Evolutionary conservation across 179 eudicot genomes (phyloP).

Genomic region (Nepenthes alata): DNA sequence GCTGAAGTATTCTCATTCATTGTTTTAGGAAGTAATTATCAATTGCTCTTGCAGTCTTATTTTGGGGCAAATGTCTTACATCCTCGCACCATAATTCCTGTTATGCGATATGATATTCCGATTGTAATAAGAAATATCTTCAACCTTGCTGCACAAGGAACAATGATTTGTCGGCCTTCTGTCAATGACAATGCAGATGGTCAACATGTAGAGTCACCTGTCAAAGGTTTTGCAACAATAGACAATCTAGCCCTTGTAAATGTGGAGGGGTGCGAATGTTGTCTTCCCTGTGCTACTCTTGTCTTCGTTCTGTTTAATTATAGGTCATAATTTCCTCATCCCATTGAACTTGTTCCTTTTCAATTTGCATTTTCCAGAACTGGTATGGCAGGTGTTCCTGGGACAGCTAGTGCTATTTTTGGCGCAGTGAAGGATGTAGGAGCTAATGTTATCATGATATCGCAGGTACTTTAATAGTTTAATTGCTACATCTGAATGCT

Average conservation of each 20-base stretch:
- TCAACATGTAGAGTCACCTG: slow-evolving; percentile 45
- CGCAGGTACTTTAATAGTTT: slow-evolving; percentile 50
- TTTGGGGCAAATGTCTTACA: slow-evolving; percentile 98
- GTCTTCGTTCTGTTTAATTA: background rate
- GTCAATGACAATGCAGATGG: slow-evolving; percentile 32
- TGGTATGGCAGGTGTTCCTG: slow-evolving; percentile 99
- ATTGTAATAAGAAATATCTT: slow-evolving; percentile 94
- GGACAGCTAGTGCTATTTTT: slow-evolving; percentile 89
- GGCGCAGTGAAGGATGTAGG: slow-evolving; percentile 91
- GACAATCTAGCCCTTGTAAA: slow-evolving; percentile 93
- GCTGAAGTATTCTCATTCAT: background rate
- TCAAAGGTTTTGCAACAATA: slow-evolving; percentile 98
- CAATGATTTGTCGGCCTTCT: slow-evolving; percentile 60
- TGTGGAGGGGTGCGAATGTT: slow-evolving; percentile 89
- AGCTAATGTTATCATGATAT: slow-evolving; percentile 97
- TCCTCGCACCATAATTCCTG: slow-evolving; percentile 97
- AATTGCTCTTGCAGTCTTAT: slow-evolving; percentile 64
- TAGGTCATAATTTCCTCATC: background rate
- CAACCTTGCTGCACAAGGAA: slow-evolving; percentile 88
- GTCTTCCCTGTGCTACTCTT: background rate
- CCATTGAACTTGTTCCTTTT: slow-evolving; percentile 9
- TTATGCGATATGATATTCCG: slow-evolving; percentile 85
- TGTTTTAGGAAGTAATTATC: slow-evolving; percentile 2
- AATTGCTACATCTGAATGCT: background rate
- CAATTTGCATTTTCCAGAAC: slow-evolving; percentile 45